Percentiles rank a stretch among this genome's conserved stretches.
These are phyloP conservation scores for Irpex sp. DNA, from an alignment of 1,284 basidiomycete species.

Conservation along the genomic window DNA sequence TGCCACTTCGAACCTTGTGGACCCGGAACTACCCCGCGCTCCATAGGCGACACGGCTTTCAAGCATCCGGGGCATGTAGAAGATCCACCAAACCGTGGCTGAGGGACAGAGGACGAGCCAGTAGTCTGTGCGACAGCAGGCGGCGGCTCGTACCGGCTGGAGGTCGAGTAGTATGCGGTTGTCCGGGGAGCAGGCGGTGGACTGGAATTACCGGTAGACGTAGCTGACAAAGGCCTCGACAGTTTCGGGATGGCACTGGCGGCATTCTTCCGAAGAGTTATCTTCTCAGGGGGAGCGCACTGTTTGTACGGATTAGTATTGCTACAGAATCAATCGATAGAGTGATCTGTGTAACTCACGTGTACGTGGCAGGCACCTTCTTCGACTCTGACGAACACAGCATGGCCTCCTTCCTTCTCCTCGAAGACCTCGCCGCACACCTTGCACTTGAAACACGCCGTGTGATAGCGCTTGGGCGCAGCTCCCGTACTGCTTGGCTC, in stretches of 20 bases:
- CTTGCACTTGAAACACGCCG: slow-evolving; percentile 68
- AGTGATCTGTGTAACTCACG: slow-evolving; percentile 37
- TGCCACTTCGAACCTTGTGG: slow-evolving; percentile 80
- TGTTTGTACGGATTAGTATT: slow-evolving; percentile 22
- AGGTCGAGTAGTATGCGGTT: slow-evolving; percentile 28
- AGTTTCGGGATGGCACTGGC: slow-evolving; percentile 21
- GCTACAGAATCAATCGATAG: slow-evolving; percentile 6
- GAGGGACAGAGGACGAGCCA: slow-evolving; percentile 30
- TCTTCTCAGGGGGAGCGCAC: slow-evolving; percentile 61
- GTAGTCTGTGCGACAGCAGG: slow-evolving; percentile 35
- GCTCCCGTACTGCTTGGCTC: slow-evolving; percentile 38
- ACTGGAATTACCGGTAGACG: slow-evolving; percentile 4
- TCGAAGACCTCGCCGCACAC: slow-evolving; percentile 63
- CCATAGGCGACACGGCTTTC: slow-evolving; percentile 73
- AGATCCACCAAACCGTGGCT: slow-evolving; percentile 63
- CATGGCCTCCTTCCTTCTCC: slow-evolving; percentile 55
- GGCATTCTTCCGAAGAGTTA: slow-evolving; percentile 31
- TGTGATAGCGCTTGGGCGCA: slow-evolving; percentile 59
- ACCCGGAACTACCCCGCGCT: slow-evolving; percentile 76
- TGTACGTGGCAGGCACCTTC: slow-evolving; percentile 69
- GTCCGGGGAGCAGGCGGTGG: slow-evolving; percentile 20
- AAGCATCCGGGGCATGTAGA: slow-evolving; percentile 68
- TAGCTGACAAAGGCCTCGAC: slow-evolving; percentile 18
- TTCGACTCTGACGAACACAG: slow-evolving; percentile 61
- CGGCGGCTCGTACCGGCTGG: slow-evolving; percentile 47